phyloP scores from a whole-genome alignment of 2,329 filamentous ascomycete species.

The Colletotrichum plurivorum region DNA sequence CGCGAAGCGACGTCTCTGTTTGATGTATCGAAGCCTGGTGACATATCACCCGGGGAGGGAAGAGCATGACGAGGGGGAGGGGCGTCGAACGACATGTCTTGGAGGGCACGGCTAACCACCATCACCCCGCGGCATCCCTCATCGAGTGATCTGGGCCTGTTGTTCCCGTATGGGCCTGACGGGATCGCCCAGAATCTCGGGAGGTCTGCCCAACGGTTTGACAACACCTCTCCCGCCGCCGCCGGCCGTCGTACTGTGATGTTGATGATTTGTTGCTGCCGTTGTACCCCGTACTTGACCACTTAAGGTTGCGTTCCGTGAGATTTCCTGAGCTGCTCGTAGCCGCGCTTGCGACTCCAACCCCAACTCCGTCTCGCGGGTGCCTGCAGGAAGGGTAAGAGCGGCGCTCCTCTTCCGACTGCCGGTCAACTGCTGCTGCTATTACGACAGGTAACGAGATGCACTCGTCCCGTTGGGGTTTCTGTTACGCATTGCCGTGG shows the following conservation, averaged over 20 bases:
- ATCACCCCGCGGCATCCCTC: neutral
- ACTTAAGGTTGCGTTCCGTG: constrained; percentile 15
- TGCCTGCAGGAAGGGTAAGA: neutral
- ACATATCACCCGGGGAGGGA: constrained; percentile 8
- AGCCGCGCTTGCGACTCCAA: neutral
- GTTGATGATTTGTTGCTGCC: too few species aligned
- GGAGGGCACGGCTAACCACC: too few species aligned
- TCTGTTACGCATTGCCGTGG: constrained; percentile 1
- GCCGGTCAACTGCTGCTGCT: neutral
- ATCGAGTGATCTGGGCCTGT: neutral
- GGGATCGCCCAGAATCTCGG: too few species aligned
- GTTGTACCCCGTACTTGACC: neutral
- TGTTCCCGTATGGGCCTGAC: too few species aligned
- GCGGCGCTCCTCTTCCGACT: neutral
- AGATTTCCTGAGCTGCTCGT: neutral
- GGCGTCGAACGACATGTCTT: too few species aligned
- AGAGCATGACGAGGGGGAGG: neutral
- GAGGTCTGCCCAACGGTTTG: too few species aligned
- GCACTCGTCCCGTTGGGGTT: too few species aligned
- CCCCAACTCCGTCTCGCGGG: neutral
- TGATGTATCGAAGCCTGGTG: neutral
- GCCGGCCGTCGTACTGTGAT: too few species aligned
- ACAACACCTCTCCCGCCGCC: too few species aligned
- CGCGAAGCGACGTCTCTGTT: too few species aligned
- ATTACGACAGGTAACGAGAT: too few species aligned